phyloP scores from a whole-genome alignment of 257 asterid genomes.

The Lithospermum erythrorhizon region DNA sequence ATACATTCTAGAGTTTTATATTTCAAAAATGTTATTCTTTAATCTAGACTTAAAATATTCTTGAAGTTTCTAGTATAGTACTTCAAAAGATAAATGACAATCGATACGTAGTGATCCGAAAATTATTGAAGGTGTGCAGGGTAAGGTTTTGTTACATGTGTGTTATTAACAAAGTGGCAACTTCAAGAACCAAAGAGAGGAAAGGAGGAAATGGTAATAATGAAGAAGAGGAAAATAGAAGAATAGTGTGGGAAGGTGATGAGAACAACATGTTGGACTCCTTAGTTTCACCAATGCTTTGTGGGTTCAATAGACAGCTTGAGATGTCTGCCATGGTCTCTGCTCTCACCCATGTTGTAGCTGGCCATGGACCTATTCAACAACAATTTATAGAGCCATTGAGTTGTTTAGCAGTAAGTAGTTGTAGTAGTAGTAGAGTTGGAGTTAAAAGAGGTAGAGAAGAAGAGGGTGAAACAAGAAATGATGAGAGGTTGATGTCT shows the following conservation, averaged over 20 bases:
- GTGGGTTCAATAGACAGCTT: slow-evolving; percentile 31
- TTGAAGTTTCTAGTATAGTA: not conserved
- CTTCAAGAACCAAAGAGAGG: slow-evolving; percentile 6
- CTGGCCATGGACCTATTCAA: slow-evolving; percentile 10
- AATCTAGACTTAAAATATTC: too few relatives aligned
- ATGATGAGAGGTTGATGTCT: not conserved
- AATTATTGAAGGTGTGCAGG: too few relatives aligned
- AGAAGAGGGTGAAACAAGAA: slow-evolving; percentile 1
- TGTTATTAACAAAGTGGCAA: slow-evolving; percentile 23
- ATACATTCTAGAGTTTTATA: too few relatives aligned
- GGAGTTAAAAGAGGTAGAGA: slow-evolving; percentile 45
- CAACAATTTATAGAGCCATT: not conserved
- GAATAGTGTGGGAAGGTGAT: not conserved
- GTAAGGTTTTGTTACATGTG: slow-evolving; percentile 13
- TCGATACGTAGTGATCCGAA: too few relatives aligned
- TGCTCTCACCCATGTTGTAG: slow-evolving; percentile 52
- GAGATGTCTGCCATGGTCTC: slow-evolving; percentile 79
- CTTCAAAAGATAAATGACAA: too few relatives aligned
- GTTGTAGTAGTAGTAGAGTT: slow-evolving; percentile 8
- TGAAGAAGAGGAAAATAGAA: not conserved
- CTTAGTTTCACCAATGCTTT: slow-evolving; percentile 16
- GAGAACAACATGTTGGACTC: not conserved
- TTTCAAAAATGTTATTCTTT: too few relatives aligned
- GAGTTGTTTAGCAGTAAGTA: slow-evolving; percentile 14
- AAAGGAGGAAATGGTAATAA: not conserved